Evolutionary conservation across 1,139 yeast species (phyloP).

Genomic region (Pichia sp.): DNA sequence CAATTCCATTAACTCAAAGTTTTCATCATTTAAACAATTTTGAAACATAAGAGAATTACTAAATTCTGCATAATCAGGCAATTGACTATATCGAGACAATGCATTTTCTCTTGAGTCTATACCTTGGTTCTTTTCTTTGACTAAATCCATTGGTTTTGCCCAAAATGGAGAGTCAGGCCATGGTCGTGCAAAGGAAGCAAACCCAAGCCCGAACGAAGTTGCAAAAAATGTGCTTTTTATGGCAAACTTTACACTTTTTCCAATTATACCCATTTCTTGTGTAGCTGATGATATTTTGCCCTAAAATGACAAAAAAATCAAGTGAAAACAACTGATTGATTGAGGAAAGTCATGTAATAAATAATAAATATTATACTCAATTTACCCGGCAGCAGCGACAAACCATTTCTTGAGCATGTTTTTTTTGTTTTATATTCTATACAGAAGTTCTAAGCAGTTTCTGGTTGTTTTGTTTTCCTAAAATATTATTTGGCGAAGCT

Average conservation of each 20-base stretch:
- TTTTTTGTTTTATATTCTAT: not conserved
- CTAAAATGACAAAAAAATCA: no score
- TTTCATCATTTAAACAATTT: conserved; percentile 29
- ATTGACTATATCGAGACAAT: conserved; percentile 27
- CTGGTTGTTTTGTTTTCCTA: not conserved
- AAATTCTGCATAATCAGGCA: not conserved
- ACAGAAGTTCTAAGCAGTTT: not conserved
- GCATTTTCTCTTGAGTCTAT: not conserved
- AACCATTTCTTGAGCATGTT: not conserved
- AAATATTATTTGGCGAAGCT: not conserved
- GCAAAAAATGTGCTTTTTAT: conserved; percentile 6
- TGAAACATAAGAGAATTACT: conserved; percentile 28
- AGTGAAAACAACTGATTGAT: no score
- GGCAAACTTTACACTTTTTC: not conserved
- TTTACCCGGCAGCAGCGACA: not conserved
- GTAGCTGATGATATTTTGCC: not conserved
- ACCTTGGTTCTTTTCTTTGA: not conserved
- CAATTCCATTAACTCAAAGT: conserved; percentile 28
- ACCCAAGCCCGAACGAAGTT: conserved; percentile 38
- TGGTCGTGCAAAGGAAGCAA: conserved; percentile 37
- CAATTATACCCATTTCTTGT: conserved; percentile 4
- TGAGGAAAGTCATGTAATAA: no score
- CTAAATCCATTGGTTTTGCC: conserved; percentile 22
- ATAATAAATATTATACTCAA: not conserved
- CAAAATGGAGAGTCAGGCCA: conserved; percentile 36